Evolutionary conservation across 441 rosid species (phyloP), one percentile per base, ranked within the genome.

Genomic region (Viola pubescens): DNA sequence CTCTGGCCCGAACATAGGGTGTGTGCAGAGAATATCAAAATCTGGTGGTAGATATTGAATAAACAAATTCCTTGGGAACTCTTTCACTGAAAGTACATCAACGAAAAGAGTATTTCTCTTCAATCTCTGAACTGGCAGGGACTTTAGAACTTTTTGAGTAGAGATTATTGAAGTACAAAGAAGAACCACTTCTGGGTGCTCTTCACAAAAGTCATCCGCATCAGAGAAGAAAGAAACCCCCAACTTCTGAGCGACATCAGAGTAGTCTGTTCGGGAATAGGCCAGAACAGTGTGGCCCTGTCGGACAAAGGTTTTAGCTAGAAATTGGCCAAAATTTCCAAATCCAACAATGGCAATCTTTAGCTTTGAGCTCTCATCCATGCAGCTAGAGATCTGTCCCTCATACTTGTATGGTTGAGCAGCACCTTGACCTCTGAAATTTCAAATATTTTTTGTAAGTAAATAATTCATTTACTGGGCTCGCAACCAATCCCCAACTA

Each of bases 1-100:
- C 56, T 81, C 88, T 6, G 85, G 91, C 54, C 88, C 88, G 76
- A 85, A 85, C 91, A 85, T 82, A n/a, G 91, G 88, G 60, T 82
- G 88, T 0, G 86, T 76, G 60, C 91, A 85, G 19, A 85, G 75
- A 67, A 82, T 78, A 73, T 81, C 87, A 26, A 82, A 82, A 45
- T 76, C 76, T 8, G 67, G 66, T 38, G 87, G 86, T 63, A 81
- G 69, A 62, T 69, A 41, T 66, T 75, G 83, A 69, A 84, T 73
- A 64, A 84, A 82, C 58, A 77, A 60, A 52, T 68, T 82, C 77
- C 72, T 77, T 5, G 94, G 88, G 65, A 87, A 87, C 74, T 84
- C 88, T 67, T 87, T 84, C 11, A 87, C 94, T 6, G 86, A 84
- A 6, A 87, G 83, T 11, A 87, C 94, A 69, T 86, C 94, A 57